These are phyloP conservation scores for Linnemannia elongata DNA, from an alignment of 192 early-diverging fungal species.

Conservation along the genomic window DNA sequence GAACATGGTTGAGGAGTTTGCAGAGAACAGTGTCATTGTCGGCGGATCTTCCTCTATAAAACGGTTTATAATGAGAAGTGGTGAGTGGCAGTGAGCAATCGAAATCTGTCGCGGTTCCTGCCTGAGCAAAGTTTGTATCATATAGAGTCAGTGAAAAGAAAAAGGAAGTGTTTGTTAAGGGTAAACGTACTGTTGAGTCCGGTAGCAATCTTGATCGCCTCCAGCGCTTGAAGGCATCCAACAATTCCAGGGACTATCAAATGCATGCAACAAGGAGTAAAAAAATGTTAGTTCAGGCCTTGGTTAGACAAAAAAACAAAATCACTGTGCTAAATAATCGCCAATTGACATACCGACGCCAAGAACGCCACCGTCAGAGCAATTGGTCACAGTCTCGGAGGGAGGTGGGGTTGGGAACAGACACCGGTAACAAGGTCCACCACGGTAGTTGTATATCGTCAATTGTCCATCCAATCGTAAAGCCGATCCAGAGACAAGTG, in stretches of 20 bases:
- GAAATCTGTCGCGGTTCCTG: background rate
- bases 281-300: background rate
- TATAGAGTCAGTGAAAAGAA: background rate
- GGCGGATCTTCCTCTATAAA: slow-evolving; percentile 60
- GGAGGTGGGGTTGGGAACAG: slow-evolving; percentile 95
- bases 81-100: background rate
- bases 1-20: slow-evolving; percentile 75
- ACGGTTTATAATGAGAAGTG: too few relatives aligned
- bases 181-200: slow-evolving; percentile 65
- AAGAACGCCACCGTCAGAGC: slow-evolving; percentile 92
- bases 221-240: slow-evolving; percentile 92
- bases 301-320: background rate
- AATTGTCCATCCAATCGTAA: slow-evolving; percentile 95
- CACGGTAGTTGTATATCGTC: slow-evolving; percentile 92
- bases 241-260: slow-evolving; percentile 90
- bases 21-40: slow-evolving; percentile 88
- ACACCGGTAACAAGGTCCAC: slow-evolving; percentile 97
- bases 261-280: background rate
- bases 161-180: too few relatives aligned
- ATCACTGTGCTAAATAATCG: background rate
- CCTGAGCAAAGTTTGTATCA: too few relatives aligned
- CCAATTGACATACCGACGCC: slow-evolving; percentile 74
- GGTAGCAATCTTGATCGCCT: slow-evolving; percentile 88
- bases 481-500: slow-evolving; percentile 92
- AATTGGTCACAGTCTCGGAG: slow-evolving; percentile 88